A percentile compares a stretch with the other conserved stretches of the same genome.
phyloP scores from a whole-genome alignment of 768 basidiomycete species.

The Cyclocybe aegerita region DNA sequence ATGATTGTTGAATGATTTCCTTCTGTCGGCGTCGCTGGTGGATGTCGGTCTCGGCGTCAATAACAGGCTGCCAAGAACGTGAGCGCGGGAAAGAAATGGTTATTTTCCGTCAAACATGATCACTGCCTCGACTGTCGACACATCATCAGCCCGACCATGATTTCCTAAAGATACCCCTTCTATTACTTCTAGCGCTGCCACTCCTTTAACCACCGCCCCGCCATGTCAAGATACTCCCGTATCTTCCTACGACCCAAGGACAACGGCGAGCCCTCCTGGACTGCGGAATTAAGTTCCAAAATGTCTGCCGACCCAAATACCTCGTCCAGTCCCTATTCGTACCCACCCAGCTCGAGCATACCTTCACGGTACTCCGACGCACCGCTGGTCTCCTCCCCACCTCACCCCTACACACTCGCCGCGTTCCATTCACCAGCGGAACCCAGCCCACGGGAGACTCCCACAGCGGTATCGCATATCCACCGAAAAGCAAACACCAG shows the following conservation, averaged over 20 bases:
- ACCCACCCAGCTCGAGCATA: conserved; percentile 16
- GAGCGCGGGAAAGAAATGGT: no score
- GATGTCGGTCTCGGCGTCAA: no score
- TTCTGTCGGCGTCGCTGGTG: no score
- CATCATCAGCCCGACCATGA: no score
- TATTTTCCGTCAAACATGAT: no score
- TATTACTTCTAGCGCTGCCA: no score
- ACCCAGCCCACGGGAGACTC: conserved; percentile 3
- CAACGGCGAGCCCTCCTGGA: conserved; percentile 13
- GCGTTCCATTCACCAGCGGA: conserved; percentile 13
- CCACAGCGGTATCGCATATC: conserved; percentile 4
- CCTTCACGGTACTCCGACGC: conserved; percentile 14
- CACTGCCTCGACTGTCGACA: no score
- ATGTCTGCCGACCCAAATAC: conserved; percentile 16
- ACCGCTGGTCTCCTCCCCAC: conserved; percentile 15
- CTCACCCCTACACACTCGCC: conserved; percentile 22
- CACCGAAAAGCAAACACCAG: conserved; percentile 5
- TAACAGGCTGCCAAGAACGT: no score
- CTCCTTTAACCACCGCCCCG: background rate
- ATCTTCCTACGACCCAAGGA: conserved; percentile 19
- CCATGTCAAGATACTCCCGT: conserved; percentile 18
- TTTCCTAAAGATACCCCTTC: background rate
- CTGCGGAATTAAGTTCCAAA: conserved; percentile 14
- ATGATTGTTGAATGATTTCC: background rate
- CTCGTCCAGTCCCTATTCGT: conserved; percentile 17